Conservation (phyloP, 2,329 filamentous ascomycete species). For the Coleophoma cylindrospora region DNA sequence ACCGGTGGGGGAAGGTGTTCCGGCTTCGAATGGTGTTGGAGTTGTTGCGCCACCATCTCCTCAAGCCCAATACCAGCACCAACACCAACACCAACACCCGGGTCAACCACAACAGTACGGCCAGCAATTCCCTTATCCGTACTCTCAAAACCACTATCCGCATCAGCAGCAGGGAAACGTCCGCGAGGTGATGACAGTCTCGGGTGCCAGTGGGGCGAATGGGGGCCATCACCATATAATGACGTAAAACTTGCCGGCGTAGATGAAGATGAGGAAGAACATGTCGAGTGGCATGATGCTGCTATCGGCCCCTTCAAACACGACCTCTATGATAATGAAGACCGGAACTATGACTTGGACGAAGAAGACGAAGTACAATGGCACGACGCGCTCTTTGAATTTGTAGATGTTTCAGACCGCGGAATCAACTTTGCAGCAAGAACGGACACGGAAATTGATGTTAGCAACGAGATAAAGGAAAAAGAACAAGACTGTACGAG, state of each 20-base stretch:
- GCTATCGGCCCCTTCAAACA: neutral
- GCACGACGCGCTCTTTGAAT: neutral
- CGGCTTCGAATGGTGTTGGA: neutral
- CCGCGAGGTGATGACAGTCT: neutral
- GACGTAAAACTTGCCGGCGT: too few species aligned
- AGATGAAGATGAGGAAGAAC: too few species aligned
- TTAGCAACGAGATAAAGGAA: neutral
- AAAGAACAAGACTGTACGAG: neutral
- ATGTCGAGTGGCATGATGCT: neutral
- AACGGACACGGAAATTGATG: neutral
- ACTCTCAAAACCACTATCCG: neutral
- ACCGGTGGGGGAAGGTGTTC: conserved; percentile 3
- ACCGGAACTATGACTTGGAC: neutral
- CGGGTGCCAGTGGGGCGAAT: neutral
- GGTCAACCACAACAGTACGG: neutral
- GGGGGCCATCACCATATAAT: neutral
- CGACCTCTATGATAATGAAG: neutral
- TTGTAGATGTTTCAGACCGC: neutral
- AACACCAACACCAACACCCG: neutral
- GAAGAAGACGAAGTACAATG: neutral
- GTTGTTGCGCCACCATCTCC: neutral
- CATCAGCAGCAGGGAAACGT: neutral
- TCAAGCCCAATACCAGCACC: too few species aligned
- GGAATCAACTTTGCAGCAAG: neutral
- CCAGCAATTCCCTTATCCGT: neutral